These are phyloP conservation scores for Populus simonii DNA, from an alignment of 345 rosid genomes.

Conservation along the genomic window DNA sequence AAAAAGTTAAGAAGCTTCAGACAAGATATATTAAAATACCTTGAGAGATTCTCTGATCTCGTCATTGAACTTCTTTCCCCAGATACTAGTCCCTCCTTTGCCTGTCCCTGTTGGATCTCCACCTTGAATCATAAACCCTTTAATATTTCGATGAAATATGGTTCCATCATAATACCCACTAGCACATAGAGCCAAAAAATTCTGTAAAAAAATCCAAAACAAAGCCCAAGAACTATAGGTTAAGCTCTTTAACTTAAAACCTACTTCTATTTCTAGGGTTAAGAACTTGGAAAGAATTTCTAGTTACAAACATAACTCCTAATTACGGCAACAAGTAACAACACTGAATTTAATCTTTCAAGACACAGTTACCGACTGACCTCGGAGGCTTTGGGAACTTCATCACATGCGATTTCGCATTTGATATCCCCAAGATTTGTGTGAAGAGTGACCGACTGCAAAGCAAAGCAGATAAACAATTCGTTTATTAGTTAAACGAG, in stretches of 20 bases:
- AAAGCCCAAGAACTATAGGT: not conserved
- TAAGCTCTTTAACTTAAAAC: not conserved
- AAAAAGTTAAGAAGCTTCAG: not conserved
- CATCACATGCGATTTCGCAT: slow-evolving; percentile 96
- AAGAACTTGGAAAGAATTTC: too few relatives aligned
- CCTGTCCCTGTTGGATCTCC: slow-evolving; percentile 97
- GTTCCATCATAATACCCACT: slow-evolving; percentile 93
- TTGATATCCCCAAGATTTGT: slow-evolving; percentile 96
- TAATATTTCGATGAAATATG: slow-evolving; percentile 84
- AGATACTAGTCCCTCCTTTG: slow-evolving; percentile 94
- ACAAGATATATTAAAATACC: slow-evolving; percentile 35
- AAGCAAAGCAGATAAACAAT: not conserved
- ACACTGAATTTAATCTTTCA: not conserved
- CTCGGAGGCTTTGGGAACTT: slow-evolving; percentile 91
- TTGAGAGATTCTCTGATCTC: slow-evolving; percentile 96
- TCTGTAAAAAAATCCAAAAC: slow-evolving; percentile 44
- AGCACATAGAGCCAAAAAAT: slow-evolving; percentile 90
- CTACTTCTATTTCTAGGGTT: not conserved
- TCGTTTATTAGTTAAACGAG: not conserved
- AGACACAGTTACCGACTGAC: slow-evolving; percentile 26
- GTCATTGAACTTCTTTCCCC: slow-evolving; percentile 98
- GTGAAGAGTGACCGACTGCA: slow-evolving; percentile 93
- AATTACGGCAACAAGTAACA: not conserved
- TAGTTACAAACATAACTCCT: not conserved
- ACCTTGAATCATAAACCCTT: slow-evolving; percentile 99